Percentiles rank a stretch among this genome's conserved stretches.
Evolutionary conservation across 2,329 filamentous ascomycete species (phyloP).

Genomic region (Trematosphaeria pertusa): DNA sequence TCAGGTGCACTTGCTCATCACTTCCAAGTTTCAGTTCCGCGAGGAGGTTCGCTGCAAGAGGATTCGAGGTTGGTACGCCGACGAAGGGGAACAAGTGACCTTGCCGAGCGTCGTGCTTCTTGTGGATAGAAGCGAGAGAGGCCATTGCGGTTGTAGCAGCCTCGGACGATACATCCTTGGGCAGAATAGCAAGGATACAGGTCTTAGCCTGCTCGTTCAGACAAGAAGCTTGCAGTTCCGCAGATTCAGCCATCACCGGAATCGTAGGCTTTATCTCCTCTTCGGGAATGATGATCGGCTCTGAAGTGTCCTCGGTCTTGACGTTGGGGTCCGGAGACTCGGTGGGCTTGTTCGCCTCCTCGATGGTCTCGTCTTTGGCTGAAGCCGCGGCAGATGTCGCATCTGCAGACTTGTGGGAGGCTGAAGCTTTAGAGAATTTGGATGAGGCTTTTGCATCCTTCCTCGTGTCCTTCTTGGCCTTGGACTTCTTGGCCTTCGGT

Average conservation of each 20-base stretch:
- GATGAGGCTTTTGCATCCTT: conserved; percentile 56
- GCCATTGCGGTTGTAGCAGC: conserved; percentile 57
- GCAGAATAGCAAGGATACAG: conserved; percentile 72
- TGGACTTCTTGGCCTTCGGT: conserved; percentile 53
- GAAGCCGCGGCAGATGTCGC: conserved; percentile 55
- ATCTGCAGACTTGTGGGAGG: conserved; percentile 59
- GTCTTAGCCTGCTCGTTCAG: conserved; percentile 78
- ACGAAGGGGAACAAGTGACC: conserved; percentile 84
- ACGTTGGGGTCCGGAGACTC: conserved; percentile 61
- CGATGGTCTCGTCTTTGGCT: conserved; percentile 59
- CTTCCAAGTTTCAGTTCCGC: conserved; percentile 66
- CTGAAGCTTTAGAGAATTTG: conserved; percentile 58
- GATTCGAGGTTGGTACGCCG: conserved; percentile 70
- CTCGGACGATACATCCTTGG: conserved; percentile 54
- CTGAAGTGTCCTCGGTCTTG: conserved; percentile 52
- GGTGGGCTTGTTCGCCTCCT: conserved; percentile 57
- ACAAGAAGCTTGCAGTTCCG: conserved; percentile 73
- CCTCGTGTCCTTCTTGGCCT: conserved; percentile 49
- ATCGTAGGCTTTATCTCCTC: conserved; percentile 66
- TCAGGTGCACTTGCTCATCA: conserved; percentile 68
- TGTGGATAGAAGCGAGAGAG: conserved; percentile 74
- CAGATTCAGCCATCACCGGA: conserved; percentile 66
- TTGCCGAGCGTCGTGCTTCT: conserved; percentile 73
- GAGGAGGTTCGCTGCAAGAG: conserved; percentile 63
- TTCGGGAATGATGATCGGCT: conserved; percentile 60